Evolutionary conservation across 78 protist species (phyloP).

Genomic region (Mantamonas sphyraenae): DNA sequence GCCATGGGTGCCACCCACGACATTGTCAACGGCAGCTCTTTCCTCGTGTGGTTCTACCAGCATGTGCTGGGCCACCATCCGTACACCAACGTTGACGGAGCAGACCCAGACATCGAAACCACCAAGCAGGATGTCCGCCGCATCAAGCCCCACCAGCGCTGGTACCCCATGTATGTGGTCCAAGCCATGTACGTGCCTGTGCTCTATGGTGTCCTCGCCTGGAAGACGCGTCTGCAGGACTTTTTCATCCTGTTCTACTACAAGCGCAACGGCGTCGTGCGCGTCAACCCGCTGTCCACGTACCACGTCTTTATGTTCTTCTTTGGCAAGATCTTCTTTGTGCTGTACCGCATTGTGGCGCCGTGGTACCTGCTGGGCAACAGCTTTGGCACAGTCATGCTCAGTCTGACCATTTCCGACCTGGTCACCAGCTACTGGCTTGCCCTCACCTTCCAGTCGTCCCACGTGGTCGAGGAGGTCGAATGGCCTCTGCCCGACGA

Average conservation of each 20-base stretch:
- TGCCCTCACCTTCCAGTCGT: slow-evolving; percentile 24
- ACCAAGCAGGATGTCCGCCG: slow-evolving; percentile 22
- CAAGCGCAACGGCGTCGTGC: slow-evolving; percentile 11
- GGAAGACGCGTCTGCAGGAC: slow-evolving; percentile 25
- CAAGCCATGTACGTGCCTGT: slow-evolving; percentile 23
- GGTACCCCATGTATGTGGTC: not conserved
- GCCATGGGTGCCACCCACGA: slow-evolving; percentile 24
- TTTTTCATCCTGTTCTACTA: slow-evolving; percentile 4
- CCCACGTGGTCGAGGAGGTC: slow-evolving; percentile 22
- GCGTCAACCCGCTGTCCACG: slow-evolving; percentile 4
- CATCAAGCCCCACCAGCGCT: slow-evolving; percentile 12
- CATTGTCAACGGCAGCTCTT: slow-evolving; percentile 26
- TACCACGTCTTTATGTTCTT: not conserved
- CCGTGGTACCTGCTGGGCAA: not conserved
- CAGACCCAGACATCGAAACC: slow-evolving; percentile 28
- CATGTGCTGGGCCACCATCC: slow-evolving; percentile 32
- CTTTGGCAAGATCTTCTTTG: slow-evolving; percentile 9
- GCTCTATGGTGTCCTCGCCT: slow-evolving; percentile 15
- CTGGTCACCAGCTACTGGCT: slow-evolving; percentile 20
- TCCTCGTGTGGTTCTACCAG: slow-evolving; percentile 22
- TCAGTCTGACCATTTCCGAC: slow-evolving; percentile 3
- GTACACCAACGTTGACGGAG: slow-evolving; percentile 34
- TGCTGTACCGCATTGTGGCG: slow-evolving; percentile 7
- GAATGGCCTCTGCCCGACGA: slow-evolving; percentile 18
- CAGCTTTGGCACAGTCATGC: not conserved